Evolutionary conservation across 331 rosid species (phyloP).

Genomic region (Telfairia occidentalis): DNA sequence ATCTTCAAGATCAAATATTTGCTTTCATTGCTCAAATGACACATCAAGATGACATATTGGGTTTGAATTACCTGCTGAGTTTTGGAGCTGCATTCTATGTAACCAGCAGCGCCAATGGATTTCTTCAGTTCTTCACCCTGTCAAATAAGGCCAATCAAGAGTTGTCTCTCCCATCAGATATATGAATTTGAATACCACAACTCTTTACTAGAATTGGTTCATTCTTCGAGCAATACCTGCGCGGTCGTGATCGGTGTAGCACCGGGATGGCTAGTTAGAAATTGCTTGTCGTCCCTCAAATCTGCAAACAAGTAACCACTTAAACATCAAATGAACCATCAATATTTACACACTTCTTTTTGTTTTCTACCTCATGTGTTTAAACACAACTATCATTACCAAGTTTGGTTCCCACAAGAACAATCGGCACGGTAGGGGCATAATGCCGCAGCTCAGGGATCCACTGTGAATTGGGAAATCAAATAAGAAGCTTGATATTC

Average conservation of each 20-base stretch:
- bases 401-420: conserved; percentile 88
- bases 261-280: conserved; percentile 66
- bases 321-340: background rate
- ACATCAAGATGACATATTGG: background rate
- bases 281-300: conserved; percentile 59
- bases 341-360: background rate
- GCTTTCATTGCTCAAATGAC: background rate
- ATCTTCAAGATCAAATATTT: background rate
- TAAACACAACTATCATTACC: conserved; percentile 29
- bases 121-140: conserved; percentile 94
- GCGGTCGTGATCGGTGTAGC: conserved; percentile 50
- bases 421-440: conserved; percentile 79
- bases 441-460: conserved; percentile 88
- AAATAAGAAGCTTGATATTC: background rate
- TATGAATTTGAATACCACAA: background rate
- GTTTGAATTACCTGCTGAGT: conserved; percentile 59
- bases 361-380: background rate
- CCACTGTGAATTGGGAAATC: conserved; percentile 44
- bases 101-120: conserved; percentile 79
- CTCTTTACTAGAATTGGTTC: background rate
- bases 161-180: background rate
- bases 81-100: conserved; percentile 91
- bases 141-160: conserved; percentile 9
- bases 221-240: conserved; percentile 34
- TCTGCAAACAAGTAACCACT: conserved; percentile 29